These are phyloP conservation scores for Aechmea fasciata DNA, from an alignment of 176 grass and related monocot species.

Conservation along the genomic window DNA sequence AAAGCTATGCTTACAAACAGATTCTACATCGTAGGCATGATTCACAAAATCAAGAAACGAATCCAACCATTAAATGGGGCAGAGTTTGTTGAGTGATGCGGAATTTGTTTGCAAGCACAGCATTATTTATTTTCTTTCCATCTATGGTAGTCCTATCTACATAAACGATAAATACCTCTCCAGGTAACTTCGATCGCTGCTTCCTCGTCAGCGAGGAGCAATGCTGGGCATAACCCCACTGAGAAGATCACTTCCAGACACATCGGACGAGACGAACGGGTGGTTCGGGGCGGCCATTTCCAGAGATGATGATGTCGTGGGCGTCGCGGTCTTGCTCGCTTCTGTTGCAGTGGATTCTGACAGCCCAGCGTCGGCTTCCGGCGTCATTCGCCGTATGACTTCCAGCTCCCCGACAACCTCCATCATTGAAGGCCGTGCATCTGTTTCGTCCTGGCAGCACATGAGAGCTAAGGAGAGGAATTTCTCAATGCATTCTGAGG, in stretches of 20 bases:
- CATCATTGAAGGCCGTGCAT: constrained; percentile 44
- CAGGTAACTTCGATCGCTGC: too few species aligned
- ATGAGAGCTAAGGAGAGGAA: constrained; percentile 36
- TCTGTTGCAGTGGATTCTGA: constrained; percentile 18
- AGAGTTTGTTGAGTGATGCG: too few species aligned
- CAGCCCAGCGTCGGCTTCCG: constrained; percentile 18
- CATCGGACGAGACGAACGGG: constrained; percentile 61
- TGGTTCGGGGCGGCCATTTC: constrained; percentile 26
- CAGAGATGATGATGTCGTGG: constrained; percentile 14
- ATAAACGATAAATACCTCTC: too few species aligned
- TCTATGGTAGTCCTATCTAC: too few species aligned
- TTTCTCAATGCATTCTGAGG: constrained; percentile 43
- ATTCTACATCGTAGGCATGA: too few species aligned
- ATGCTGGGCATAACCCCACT: constrained; percentile 63
- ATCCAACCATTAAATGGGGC: too few species aligned
- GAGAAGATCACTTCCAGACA: constrained; percentile 80
- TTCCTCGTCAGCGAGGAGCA: constrained; percentile 40
- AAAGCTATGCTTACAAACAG: too few species aligned
- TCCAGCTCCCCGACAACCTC: constrained; percentile 60
- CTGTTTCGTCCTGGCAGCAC: constrained; percentile 54
- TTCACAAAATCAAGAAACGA: too few species aligned
- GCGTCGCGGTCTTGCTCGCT: constrained; percentile 12
- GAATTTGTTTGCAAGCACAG: too few species aligned
- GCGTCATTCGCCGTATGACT: constrained; percentile 41
- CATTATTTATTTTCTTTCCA: too few species aligned